phyloP scores from a whole-genome alignment of 2,329 filamentous ascomycete genomes.

The Trichoderma pleuroti region DNA sequence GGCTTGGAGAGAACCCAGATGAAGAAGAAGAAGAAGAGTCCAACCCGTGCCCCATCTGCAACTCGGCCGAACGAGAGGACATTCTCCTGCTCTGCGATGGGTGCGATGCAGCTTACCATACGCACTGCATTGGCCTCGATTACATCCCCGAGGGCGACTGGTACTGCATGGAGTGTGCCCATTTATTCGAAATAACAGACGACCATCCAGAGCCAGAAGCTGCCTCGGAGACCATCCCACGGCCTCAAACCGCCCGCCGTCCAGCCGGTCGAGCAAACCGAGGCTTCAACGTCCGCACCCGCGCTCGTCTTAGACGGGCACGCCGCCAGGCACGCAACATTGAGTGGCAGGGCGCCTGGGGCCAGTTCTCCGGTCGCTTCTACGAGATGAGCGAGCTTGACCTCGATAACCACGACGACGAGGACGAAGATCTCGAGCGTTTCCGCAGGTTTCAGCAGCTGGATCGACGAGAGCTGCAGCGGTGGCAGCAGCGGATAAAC shows the following conservation, averaged over 20 bases:
- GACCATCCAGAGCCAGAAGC: slow-evolving; percentile 32
- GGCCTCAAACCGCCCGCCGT: slow-evolving; percentile 30
- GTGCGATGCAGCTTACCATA: slow-evolving; percentile 87
- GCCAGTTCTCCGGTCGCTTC: slow-evolving; percentile 57
- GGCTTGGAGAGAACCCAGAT: slow-evolving; percentile 69
- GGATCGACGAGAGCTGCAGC: slow-evolving; percentile 59
- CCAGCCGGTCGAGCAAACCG: slow-evolving; percentile 33
- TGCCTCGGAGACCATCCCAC: slow-evolving; percentile 30
- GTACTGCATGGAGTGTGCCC: slow-evolving; percentile 84
- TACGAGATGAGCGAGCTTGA: slow-evolving; percentile 53
- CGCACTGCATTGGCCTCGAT: slow-evolving; percentile 83
- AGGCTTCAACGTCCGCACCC: slow-evolving; percentile 48
- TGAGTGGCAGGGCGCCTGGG: slow-evolving; percentile 88
- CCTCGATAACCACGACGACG: slow-evolving; percentile 41
- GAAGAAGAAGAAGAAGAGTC: slow-evolving; percentile 65
- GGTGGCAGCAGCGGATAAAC: slow-evolving; percentile 80
- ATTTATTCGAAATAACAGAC: slow-evolving; percentile 41
- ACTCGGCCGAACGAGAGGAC: slow-evolving; percentile 74
- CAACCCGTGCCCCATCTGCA: slow-evolving; percentile 79
- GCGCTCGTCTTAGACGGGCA: slow-evolving; percentile 54
- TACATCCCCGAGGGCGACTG: slow-evolving; percentile 72
- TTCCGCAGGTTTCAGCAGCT: slow-evolving; percentile 53
- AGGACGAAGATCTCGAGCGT: slow-evolving; percentile 69
- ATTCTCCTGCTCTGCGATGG: slow-evolving; percentile 85
- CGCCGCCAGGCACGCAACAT: slow-evolving; percentile 65